Evolutionary conservation across 139 green algal species (phyloP), one percentile per base, ranked within the genome.

Genomic region (Parachlorella kessleri): DNA sequence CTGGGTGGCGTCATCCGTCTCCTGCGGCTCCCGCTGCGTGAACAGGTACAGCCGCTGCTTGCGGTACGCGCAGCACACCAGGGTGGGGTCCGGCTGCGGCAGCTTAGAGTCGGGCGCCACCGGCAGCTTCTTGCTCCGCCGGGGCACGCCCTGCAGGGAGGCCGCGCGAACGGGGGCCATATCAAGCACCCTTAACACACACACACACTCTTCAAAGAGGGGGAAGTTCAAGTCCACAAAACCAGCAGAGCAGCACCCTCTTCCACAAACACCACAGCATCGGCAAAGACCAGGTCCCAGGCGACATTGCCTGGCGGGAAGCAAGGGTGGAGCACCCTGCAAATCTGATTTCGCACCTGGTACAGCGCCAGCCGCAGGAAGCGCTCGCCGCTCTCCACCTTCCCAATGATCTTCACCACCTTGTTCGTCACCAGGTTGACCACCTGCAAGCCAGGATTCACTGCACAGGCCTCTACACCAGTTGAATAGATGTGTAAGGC

Each of bases 371-470:
- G 42, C 0, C 83, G 66, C 40, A 98, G 73, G 74, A 99, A 99
- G 30, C 96, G 91, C 86, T 99, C 97, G 3, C 89, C 96, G 85
- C 95, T 98, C 80, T 99, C 96, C 41, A 98, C 92, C 79, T 97
- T 97, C 26, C 96, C 95, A 4, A 99, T 87, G 1, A 99, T 85
- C 14, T 88, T 75, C 0, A 81, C 83, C 21, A 93, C 80, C 37
- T 83, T 79, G 76, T 98, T 98, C 48, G 89, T 95, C 26, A 91
- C 80, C 71, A 99, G 83, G 86, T 99, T 98, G 68, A 99, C 88
- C 68, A 93, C 87, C 84, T 93, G 88, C 48, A 59, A 59, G 21
- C 48, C 14, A 59, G 48, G 21, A 59, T n/a, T n/a, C n/a, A n/a
- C n/a, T n/a, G n/a, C n/a, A n/a, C n/a, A n/a, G n/a, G n/a, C n/a